A percentile compares a stretch with the other conserved stretches of the same genome.
Conservation (phyloP, 495 filamentous ascomycete species). For the Neurospora sp. region DNA sequence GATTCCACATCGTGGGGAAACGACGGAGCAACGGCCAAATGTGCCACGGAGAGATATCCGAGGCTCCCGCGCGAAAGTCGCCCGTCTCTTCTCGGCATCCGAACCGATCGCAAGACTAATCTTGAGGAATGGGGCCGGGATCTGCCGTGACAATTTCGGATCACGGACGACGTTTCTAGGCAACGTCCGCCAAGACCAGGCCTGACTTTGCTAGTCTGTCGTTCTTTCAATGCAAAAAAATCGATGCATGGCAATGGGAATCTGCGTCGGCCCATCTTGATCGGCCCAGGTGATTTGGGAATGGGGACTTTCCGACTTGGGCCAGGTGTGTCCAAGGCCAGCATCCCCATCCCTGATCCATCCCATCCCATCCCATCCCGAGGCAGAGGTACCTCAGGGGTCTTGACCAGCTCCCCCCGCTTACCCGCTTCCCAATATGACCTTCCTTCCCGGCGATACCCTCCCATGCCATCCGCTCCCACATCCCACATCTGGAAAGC, state of each 20-base stretch:
- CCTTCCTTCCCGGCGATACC: neutral
- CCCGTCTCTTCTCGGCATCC: neutral
- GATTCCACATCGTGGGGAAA: neutral
- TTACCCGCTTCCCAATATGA: neutral
- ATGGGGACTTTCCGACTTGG: neutral
- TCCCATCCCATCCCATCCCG: neutral
- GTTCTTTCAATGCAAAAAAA: neutral
- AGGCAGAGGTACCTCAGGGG: neutral
- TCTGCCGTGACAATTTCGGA: neutral
- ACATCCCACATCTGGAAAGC: neutral
- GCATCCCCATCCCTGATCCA: neutral
- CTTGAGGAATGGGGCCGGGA: neutral
- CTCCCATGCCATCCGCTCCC: neutral
- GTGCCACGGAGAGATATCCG: neutral
- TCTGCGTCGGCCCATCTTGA: neutral
- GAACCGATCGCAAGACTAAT: neutral
- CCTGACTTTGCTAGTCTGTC: neutral
- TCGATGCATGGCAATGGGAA: neutral
- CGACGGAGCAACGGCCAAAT: neutral
- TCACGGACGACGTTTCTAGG: neutral
- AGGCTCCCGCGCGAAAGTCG: neutral
- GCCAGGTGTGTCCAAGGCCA: neutral
- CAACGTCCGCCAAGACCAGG: neutral
- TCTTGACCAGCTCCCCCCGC: neutral
- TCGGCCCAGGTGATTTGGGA: neutral